Evolutionary conservation across 1,284 basidiomycete species (phyloP), one percentile per base, ranked within the genome.

Genomic region (Cryptococcus sp.): DNA sequence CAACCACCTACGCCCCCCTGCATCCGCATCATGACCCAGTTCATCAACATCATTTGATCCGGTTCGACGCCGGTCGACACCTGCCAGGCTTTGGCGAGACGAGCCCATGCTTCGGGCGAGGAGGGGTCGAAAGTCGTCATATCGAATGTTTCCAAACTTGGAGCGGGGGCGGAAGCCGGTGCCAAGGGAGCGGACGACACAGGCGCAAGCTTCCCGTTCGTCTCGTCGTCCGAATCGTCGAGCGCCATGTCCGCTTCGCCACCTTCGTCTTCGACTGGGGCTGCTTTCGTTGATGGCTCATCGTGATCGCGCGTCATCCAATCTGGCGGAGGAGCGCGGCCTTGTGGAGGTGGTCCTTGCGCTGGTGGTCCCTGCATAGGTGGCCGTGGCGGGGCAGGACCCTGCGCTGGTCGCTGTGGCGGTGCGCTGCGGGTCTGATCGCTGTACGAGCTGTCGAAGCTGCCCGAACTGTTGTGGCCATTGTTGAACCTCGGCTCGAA

Each of bases 31-130:
- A 64, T 57, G 46, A 77, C 58, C 50, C 66, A 76, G 49, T 64
- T 54, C 71, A 77, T 76, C 50, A 77, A 65, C 55, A 72, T 71
- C 53, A 76, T 62, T 58, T 76, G 74, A 61, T 68, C 65, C 17
- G 75, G 70, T 30, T 71, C 64, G 22, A 63, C 62, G 3, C 75
- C 75, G 40, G 61, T 70, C 6, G 56, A 65, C 15, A 55, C 60
- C 53, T 66, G 60, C 71, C 73, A 78, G n/a, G 73, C 75, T 8
- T 52, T 39, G 2, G 61, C 75, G 5, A 78, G 60, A 5, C 53
- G 52, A 0, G 62, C 53, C 76, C 76, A 78, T 8, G 62, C 57
- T 1, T 61, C 65, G 6, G 73, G 68, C 17, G 58, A 58, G 16
- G 65, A 58, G 17, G 73, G 72, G 58, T 76, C 63, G 63, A 78